phyloP scores from a whole-genome alignment of 2,329 filamentous ascomycete species.

The Fusarium sp. region DNA sequence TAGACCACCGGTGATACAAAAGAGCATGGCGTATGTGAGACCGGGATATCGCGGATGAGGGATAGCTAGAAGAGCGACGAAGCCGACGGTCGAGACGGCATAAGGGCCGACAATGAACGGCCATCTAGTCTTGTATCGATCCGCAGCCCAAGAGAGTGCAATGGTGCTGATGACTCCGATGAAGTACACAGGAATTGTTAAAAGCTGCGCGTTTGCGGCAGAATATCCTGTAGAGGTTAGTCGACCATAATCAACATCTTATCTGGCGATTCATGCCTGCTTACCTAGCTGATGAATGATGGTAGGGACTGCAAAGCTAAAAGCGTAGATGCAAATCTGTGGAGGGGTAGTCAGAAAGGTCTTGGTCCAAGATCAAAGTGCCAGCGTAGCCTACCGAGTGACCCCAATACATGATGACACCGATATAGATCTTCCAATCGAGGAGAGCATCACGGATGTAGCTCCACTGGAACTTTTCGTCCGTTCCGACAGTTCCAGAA shows the following conservation, averaged over 20 bases:
- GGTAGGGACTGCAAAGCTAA: background rate
- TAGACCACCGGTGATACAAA: background rate
- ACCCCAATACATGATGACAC: background rate
- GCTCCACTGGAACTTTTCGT: background rate
- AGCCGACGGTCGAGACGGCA: slow-evolving; percentile 25
- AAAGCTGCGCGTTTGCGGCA: slow-evolving; percentile 5
- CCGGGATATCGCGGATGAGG: background rate
- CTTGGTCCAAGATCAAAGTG: no score
- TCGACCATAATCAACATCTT: no score
- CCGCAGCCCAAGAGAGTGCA: background rate
- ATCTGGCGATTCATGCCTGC: no score
- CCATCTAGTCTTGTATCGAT: background rate
- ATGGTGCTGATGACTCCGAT: background rate
- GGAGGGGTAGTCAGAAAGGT: no score
- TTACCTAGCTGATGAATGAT: slow-evolving; percentile 1
- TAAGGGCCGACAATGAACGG: slow-evolving; percentile 2
- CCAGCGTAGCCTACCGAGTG: background rate
- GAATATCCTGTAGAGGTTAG: background rate
- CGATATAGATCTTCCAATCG: background rate
- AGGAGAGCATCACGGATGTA: background rate
- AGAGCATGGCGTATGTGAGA: background rate
- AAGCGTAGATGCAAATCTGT: background rate
- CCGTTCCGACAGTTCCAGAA: background rate
- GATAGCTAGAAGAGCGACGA: background rate
- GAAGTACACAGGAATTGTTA: slow-evolving; percentile 9